Evolutionary conservation across 208 protist genomes (phyloP), one percentile per base, ranked within the genome.

Genomic region (Leishmania turanica): DNA sequence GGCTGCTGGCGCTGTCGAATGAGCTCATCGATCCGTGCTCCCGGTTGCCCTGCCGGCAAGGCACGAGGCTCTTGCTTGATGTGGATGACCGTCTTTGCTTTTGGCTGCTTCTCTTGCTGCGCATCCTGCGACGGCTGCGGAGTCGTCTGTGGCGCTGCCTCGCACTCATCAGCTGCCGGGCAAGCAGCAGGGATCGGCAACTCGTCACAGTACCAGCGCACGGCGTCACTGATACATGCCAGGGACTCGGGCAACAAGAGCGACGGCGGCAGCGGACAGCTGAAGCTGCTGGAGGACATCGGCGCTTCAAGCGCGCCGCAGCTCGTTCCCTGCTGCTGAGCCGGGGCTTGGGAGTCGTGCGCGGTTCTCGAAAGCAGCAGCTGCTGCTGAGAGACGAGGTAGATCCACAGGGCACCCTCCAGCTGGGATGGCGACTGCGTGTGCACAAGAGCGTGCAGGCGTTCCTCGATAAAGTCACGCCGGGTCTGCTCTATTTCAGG

Each of bases 331-430:
- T 31, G 73, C 73, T 65, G 53, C 47, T 19, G 37, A 47, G 47
- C 34, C 31, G 73, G 31, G 24, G 56, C 37, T 37, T 51, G 15
- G 40, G 24, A 45, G 21, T 58, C 27, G 40, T n/a, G 27, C 34
- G 24, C 27, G 37, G 56, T n/a, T 47, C 49, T 62, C 9, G 62
- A 49, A 11, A 84, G 54, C 15, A 84, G 54, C 15, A 85, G 82
- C 40, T 85, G 82, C 40, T 66, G 62, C 58, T 79, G 77, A 37
- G 77, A 15, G 8, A 79, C 53, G 1, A 85, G 56, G 27, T 75
- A 82, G 49, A 85, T 69, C 82, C 82, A 85, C 49, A 85, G 31
- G 3, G 82, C 82, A 71, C 68, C 79, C 62, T 85, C 82, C 19
- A 85, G 78, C 45, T 62, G 71, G 17, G 82, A 85, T 9, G 82